A percentile compares a stretch with the other conserved stretches of the same genome.
Conservation (phyloP, 139 green algal species). For the Chloropicon primus region DNA sequence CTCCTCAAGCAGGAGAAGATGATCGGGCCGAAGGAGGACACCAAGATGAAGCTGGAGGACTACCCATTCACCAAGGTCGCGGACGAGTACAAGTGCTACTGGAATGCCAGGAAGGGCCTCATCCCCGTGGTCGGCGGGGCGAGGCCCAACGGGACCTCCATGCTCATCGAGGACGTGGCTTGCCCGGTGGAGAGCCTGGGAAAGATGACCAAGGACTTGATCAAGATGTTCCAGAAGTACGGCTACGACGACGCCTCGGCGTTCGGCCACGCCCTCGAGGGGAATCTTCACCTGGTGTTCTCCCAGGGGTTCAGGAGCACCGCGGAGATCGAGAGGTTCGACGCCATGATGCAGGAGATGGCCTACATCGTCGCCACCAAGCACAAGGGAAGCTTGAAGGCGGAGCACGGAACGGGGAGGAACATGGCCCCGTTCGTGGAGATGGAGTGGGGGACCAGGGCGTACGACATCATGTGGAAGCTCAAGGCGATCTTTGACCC, state of each 20-base stretch:
- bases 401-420: conserved; percentile 81
- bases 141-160: conserved; percentile 56
- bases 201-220: conserved; percentile 92
- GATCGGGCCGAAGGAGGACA: not conserved
- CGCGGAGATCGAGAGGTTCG: conserved; percentile 86
- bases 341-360: conserved; percentile 93
- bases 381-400: conserved; percentile 84
- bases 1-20: conserved; percentile 6
- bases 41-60: conserved; percentile 20
- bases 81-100: conserved; percentile 74
- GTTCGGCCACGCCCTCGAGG: conserved; percentile 94
- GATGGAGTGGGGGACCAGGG: conserved; percentile 90
- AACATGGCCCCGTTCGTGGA: conserved; percentile 94
- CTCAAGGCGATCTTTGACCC: conserved; percentile 94
- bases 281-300: conserved; percentile 96
- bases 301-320: conserved; percentile 79
- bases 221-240: conserved; percentile 73
- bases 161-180: conserved; percentile 96
- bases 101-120: conserved; percentile 90
- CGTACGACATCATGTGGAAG: conserved; percentile 94
- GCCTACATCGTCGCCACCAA: conserved; percentile 91
- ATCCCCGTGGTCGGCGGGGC: conserved; percentile 90
- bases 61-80: conserved; percentile 77
- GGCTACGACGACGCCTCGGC: conserved; percentile 85
- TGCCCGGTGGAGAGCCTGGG: conserved; percentile 89